Percentiles rank a stretch among this genome's conserved stretches.
These are phyloP conservation scores for Psophocarpus tetragonolobus DNA, from an alignment of 306 rosid genomes.

Conservation along the genomic window DNA sequence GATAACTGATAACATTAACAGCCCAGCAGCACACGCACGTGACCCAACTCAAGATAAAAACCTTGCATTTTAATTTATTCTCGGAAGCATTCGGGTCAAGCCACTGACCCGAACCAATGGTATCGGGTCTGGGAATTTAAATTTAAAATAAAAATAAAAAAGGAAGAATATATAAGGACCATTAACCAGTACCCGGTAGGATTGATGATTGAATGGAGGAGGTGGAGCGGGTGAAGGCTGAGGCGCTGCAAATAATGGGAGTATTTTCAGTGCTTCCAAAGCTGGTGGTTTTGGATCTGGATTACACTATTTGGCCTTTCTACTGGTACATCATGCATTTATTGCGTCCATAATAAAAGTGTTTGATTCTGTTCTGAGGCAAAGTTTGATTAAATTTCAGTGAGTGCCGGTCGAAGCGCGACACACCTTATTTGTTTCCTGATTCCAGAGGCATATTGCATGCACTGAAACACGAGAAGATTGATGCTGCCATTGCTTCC, in stretches of 20 bases:
- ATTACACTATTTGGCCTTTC: conserved; percentile 95
- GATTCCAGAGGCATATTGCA: conserved; percentile 66
- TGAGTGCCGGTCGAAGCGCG: conserved; percentile 83
- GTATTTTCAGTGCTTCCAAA: conserved; percentile 45
- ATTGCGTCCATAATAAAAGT: neutral
- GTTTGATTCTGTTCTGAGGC: too few species aligned
- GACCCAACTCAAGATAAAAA: neutral
- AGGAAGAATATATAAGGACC: neutral
- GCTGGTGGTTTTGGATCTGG: conserved; percentile 87
- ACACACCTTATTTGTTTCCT: conserved; percentile 72
- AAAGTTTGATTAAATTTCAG: conserved; percentile 54
- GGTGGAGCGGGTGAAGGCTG: conserved; percentile 31
- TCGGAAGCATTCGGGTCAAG: neutral
- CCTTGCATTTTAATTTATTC: neutral
- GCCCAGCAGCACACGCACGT: conserved; percentile 8
- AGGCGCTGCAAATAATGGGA: conserved; percentile 46
- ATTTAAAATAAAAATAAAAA: neutral
- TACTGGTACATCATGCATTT: conserved; percentile 54
- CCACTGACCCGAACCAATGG: neutral
- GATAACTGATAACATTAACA: neutral
- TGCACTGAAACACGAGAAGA: conserved; percentile 66
- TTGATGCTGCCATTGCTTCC: conserved; percentile 81
- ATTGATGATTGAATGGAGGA: conserved; percentile 27
- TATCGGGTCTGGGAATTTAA: neutral
- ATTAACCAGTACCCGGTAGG: neutral